These are phyloP conservation scores for Monosporozyma siamensis DNA, from an alignment of 805 yeast species.

Conservation along the genomic window DNA sequence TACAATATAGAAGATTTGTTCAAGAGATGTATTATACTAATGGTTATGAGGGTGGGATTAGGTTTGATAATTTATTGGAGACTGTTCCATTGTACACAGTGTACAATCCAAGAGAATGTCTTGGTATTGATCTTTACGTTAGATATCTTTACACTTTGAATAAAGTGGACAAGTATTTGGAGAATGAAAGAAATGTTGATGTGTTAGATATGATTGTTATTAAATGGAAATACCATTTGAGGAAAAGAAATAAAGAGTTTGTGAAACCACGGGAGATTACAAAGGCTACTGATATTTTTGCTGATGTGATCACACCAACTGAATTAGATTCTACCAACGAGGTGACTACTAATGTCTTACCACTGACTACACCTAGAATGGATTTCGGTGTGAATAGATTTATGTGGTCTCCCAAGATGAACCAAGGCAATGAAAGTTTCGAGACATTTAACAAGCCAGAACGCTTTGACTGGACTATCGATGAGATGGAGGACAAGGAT, in stretches of 20 bases:
- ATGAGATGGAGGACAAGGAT: too few relatives aligned
- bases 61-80: slow-evolving; percentile 52
- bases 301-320: neutral
- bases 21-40: slow-evolving; percentile 57
- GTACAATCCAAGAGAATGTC: slow-evolving; percentile 68
- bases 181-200: slow-evolving; percentile 27
- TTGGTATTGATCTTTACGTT: slow-evolving; percentile 62
- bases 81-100: slow-evolving; percentile 69
- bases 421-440: neutral
- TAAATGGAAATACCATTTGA: slow-evolving; percentile 28
- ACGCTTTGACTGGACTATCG: neutral
- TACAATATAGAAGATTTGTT: slow-evolving; percentile 53
- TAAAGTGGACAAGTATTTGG: slow-evolving; percentile 40
- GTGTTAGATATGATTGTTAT: slow-evolving; percentile 30
- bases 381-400: slow-evolving; percentile 23
- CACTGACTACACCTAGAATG: slow-evolving; percentile 17
- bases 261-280: neutral
- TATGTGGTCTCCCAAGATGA: slow-evolving; percentile 23
- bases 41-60: slow-evolving; percentile 50
- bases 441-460: neutral
- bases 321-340: neutral
- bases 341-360: neutral
- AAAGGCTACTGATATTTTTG: too few relatives aligned
- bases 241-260: slow-evolving; percentile 1
- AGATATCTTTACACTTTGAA: slow-evolving; percentile 51